These are phyloP conservation scores for Lachnum nothofagi DNA, from an alignment of 2,329 filamentous ascomycete genomes.

Conservation along the genomic window DNA sequence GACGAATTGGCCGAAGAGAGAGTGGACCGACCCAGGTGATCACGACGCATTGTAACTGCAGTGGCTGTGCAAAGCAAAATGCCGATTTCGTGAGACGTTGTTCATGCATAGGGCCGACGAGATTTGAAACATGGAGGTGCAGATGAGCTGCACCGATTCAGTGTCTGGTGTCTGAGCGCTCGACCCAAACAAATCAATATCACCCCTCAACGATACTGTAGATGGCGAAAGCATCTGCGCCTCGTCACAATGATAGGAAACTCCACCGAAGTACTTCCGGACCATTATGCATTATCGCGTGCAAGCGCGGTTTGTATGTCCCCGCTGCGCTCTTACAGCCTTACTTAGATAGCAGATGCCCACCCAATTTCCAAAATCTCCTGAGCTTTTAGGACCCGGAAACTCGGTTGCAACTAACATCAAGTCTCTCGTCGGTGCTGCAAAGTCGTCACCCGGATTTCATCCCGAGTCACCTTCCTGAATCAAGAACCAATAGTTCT, in stretches of 20 bases:
- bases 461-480: neutral
- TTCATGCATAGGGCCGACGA: neutral
- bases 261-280: no score
- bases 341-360: no score
- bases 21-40: conserved; percentile 10
- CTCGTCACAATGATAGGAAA: no score
- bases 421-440: no score
- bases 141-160: neutral
- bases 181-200: neutral
- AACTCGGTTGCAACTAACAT: no score
- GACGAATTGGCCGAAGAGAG: conserved; percentile 9
- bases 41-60: conserved; percentile 1
- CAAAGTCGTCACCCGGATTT: no score
- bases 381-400: no score
- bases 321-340: no score
- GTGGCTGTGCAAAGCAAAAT: neutral
- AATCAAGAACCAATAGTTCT: neutral
- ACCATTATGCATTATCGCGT: no score
- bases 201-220: neutral
- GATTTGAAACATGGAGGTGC: neutral
- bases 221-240: no score
- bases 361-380: no score
- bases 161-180: neutral
- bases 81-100: neutral
- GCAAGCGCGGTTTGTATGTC: no score